These are phyloP conservation scores for Monilinia polystroma DNA, from an alignment of 2,329 filamentous ascomycete genomes.

Conservation along the genomic window DNA sequence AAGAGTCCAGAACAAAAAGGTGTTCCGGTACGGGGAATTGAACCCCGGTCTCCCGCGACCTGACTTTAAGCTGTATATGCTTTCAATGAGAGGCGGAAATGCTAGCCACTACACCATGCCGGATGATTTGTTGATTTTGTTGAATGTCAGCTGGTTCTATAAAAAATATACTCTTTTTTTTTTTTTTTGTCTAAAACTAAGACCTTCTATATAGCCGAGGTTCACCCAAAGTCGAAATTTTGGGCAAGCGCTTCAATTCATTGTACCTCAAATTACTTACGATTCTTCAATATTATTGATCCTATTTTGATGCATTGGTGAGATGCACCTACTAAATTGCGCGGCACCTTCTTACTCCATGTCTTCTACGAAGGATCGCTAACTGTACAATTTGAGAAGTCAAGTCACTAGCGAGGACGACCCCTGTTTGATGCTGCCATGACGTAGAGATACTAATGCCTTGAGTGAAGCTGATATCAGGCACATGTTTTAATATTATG, in stretches of 20 bases:
- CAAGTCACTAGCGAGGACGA: background rate
- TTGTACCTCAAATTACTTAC: background rate
- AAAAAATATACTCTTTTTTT: background rate
- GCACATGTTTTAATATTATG: background rate
- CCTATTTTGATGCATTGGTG: background rate
- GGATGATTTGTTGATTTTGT: background rate
- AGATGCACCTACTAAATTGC: background rate
- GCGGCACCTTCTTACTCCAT: background rate
- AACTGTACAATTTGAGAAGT: background rate
- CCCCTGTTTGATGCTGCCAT: background rate
- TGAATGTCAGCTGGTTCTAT: background rate
- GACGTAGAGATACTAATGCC: slow-evolving; percentile 3
- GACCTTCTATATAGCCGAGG: background rate
- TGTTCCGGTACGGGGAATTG: slow-evolving; percentile 13
- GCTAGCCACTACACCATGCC: slow-evolving; percentile 20
- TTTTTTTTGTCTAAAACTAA: background rate
- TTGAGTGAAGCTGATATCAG: background rate
- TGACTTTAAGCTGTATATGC: background rate
- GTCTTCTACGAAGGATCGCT: background rate
- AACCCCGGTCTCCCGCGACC: background rate
- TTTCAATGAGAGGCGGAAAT: slow-evolving; percentile 13
- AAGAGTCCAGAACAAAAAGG: too few relatives aligned
- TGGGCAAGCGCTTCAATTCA: background rate
- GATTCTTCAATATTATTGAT: background rate
- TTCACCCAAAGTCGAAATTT: background rate